These are phyloP conservation scores for Penicillium nucicola DNA, from an alignment of 495 filamentous ascomycete genomes.

Conservation along the genomic window DNA sequence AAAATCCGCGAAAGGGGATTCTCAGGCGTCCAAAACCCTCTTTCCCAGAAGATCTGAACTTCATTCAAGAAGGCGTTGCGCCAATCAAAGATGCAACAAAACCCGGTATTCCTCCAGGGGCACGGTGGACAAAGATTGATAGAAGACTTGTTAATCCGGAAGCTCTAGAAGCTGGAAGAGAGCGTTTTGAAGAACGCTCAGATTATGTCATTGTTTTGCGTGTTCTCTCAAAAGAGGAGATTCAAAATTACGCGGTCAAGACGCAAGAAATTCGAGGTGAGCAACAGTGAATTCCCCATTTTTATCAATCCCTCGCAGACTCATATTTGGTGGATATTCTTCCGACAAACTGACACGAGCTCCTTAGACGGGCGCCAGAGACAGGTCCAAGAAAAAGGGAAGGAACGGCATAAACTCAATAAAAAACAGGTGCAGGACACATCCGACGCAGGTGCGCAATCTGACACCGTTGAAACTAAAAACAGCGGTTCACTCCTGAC, in stretches of 20 bases:
- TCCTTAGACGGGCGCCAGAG: too few relatives aligned
- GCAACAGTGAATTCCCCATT: neutral
- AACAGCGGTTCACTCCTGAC: too few relatives aligned
- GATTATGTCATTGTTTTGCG: slow-evolving; percentile 84
- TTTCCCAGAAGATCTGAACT: slow-evolving; percentile 75
- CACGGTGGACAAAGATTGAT: slow-evolving; percentile 87
- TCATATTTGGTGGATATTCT: too few relatives aligned
- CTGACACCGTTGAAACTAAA: too few relatives aligned
- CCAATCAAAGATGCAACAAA: slow-evolving; percentile 77
- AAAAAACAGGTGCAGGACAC: too few relatives aligned
- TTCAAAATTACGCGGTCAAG: slow-evolving; percentile 70
- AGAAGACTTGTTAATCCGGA: slow-evolving; percentile 78
- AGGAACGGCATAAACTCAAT: too few relatives aligned
- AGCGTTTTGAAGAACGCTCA: slow-evolving; percentile 75
- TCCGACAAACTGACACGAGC: too few relatives aligned
- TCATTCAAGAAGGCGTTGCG: slow-evolving; percentile 78
- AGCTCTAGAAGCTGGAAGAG: slow-evolving; percentile 70
- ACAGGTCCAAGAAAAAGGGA: too few relatives aligned
- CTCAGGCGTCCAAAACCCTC: slow-evolving; percentile 58
- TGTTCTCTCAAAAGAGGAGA: slow-evolving; percentile 76
- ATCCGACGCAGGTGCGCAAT: too few relatives aligned
- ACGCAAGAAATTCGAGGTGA: slow-evolving; percentile 76
- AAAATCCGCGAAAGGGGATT: slow-evolving; percentile 55
- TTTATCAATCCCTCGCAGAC: too few relatives aligned
- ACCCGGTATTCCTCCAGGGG: slow-evolving; percentile 69